Percentiles rank a stretch among this genome's conserved stretches.
phyloP scores from a whole-genome alignment of 202 grass and related monocot genomes.

The Setaria italica region DNA sequence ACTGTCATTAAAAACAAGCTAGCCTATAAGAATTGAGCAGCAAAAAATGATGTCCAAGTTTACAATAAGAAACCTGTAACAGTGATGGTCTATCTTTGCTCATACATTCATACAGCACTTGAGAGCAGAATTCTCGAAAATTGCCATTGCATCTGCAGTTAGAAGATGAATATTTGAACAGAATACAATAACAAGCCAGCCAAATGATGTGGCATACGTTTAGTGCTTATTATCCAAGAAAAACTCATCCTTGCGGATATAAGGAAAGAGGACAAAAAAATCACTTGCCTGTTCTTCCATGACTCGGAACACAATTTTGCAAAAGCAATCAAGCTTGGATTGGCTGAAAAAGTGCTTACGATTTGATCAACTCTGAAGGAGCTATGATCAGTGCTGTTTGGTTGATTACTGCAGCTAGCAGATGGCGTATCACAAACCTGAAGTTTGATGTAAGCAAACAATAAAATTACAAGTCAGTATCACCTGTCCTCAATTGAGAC shows the following conservation, averaged over 20 bases:
- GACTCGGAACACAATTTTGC: conserved; percentile 81
- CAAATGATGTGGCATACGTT: neutral
- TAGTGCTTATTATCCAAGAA: neutral
- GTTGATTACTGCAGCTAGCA: conserved; percentile 41
- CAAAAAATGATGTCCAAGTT: conserved; percentile 33
- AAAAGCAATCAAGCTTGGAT: conserved; percentile 97
- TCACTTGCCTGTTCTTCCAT: conserved; percentile 75
- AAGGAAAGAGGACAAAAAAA: conserved; percentile 28
- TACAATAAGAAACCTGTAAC: conserved; percentile 69
- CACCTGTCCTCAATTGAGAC: neutral
- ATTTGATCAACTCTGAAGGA: conserved; percentile 83
- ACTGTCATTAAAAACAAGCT: conserved; percentile 15
- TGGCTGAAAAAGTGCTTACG: conserved; percentile 88
- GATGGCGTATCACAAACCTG: conserved; percentile 74
- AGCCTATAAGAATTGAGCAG: neutral
- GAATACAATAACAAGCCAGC: neutral
- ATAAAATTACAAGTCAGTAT: conserved; percentile 29
- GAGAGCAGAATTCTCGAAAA: conserved; percentile 92
- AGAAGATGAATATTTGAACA: conserved; percentile 27
- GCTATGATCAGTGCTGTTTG: conserved; percentile 48
- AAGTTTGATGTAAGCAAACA: conserved; percentile 30
- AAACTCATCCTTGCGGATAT: conserved; percentile 18
- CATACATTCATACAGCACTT: conserved; percentile 94
- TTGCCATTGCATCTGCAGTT: conserved; percentile 75
- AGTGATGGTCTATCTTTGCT: conserved; percentile 95